Evolutionary conservation across 768 basidiomycete species (phyloP).

Genomic region (Lentinula guzmanii): DNA sequence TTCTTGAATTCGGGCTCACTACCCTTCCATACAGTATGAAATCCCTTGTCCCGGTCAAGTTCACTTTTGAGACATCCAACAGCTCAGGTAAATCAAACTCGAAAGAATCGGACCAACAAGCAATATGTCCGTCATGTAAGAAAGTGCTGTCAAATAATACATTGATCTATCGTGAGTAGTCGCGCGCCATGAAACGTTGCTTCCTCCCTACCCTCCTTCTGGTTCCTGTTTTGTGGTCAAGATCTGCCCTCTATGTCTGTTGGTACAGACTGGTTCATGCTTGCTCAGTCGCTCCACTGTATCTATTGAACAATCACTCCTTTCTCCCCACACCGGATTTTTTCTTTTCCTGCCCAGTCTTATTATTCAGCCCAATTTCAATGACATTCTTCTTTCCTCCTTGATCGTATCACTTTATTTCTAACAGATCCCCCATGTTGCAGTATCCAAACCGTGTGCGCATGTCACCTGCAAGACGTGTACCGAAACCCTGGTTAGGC

Average conservation of each 20-base stretch:
- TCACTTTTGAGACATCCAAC: slow-evolving; percentile 43
- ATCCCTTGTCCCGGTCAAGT: slow-evolving; percentile 74
- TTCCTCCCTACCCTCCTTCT: too few species aligned
- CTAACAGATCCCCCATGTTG: background rate
- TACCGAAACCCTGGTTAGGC: slow-evolving; percentile 78
- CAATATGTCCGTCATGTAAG: slow-evolving; percentile 88
- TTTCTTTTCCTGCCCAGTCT: too few species aligned
- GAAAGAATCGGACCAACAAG: slow-evolving; percentile 42
- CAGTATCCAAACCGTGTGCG: slow-evolving; percentile 81
- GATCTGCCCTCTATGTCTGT: too few species aligned
- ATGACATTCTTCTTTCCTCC: too few species aligned
- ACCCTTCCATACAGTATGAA: slow-evolving; percentile 54
- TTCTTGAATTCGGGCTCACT: background rate
- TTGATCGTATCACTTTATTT: too few species aligned
- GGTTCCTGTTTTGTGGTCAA: too few species aligned
- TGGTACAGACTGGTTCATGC: too few species aligned
- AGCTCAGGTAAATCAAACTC: slow-evolving; percentile 25
- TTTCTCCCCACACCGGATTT: too few species aligned
- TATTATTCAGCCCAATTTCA: too few species aligned
- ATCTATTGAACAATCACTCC: too few species aligned
- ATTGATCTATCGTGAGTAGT: slow-evolving; percentile 56
- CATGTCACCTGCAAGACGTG: slow-evolving; percentile 93
- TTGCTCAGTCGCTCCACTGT: too few species aligned
- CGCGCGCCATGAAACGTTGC: background rate
- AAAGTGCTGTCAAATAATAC: slow-evolving; percentile 76